Conservation (phyloP, 208 protist genomes). For the Acanthamoeba culbertsoni region DNA sequence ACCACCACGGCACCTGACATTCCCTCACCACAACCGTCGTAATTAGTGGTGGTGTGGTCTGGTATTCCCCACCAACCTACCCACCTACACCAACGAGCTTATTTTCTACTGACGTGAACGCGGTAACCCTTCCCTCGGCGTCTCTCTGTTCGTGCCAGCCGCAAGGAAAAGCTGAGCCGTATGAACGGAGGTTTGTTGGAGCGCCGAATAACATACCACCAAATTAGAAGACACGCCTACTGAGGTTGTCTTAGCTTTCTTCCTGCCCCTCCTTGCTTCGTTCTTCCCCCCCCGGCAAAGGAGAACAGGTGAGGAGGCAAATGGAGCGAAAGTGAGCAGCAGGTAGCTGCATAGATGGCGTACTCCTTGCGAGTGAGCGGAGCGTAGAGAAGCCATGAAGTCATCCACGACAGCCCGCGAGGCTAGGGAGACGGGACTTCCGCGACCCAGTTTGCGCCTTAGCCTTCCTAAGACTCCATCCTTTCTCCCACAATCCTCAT, state of each 20-base stretch:
- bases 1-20: background rate
- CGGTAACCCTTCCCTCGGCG: background rate
- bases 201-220: background rate
- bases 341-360: no score
- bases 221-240: background rate
- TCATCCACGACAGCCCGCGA: background rate
- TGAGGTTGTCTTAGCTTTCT: background rate
- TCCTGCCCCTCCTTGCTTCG: background rate
- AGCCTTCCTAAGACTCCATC: background rate
- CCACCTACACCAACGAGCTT: background rate
- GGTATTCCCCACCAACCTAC: background rate
- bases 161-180: background rate
- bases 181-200: background rate
- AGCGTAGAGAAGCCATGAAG: background rate
- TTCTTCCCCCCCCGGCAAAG: background rate
- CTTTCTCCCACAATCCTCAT: background rate
- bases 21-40: background rate
- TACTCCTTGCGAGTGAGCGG: background rate
- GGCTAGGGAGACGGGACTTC: background rate
- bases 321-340: background rate
- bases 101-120: constrained; percentile 7
- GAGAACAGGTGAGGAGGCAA: background rate
- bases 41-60: background rate
- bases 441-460: background rate
- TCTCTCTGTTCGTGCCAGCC: background rate